phyloP scores from a whole-genome alignment of 345 rosid genomes.

The Laguncularia racemosa region DNA sequence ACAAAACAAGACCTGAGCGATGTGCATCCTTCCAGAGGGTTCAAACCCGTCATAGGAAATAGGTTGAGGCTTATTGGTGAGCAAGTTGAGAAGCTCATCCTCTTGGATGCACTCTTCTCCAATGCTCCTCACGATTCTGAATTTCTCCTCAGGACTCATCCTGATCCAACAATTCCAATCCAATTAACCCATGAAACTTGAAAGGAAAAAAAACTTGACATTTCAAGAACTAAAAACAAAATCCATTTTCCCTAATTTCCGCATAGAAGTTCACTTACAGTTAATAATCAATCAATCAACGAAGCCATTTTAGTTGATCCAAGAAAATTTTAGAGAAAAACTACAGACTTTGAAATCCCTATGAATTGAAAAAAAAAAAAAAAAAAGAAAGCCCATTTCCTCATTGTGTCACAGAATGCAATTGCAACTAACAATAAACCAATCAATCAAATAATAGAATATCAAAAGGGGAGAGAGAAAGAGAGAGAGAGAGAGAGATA shows the following conservation, averaged over 20 bases:
- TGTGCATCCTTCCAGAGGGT: conserved; percentile 95
- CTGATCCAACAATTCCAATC: conserved; percentile 15
- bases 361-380: too few relatives aligned
- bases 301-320: too few relatives aligned
- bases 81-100: conserved; percentile 67
- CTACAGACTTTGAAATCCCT: too few relatives aligned
- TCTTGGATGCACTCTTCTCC: conserved; percentile 91
- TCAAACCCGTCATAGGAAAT: conserved; percentile 94
- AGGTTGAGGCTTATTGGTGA: conserved; percentile 63
- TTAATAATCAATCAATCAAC: too few relatives aligned
- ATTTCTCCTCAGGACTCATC: conserved; percentile 61
- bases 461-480: neutral
- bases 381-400: too few relatives aligned
- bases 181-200: neutral
- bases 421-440: too few relatives aligned
- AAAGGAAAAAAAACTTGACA: neutral
- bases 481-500: neutral
- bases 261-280: too few relatives aligned
- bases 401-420: too few relatives aligned
- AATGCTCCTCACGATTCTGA: conserved; percentile 56
- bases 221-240: neutral
- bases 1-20: conserved; percentile 57
- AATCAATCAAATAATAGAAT: too few relatives aligned
- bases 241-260: neutral
- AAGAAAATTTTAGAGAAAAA: too few relatives aligned